These are phyloP conservation scores for Trichosporon asahii DNA, from an alignment of 1,284 basidiomycete genomes.

Conservation along the genomic window DNA sequence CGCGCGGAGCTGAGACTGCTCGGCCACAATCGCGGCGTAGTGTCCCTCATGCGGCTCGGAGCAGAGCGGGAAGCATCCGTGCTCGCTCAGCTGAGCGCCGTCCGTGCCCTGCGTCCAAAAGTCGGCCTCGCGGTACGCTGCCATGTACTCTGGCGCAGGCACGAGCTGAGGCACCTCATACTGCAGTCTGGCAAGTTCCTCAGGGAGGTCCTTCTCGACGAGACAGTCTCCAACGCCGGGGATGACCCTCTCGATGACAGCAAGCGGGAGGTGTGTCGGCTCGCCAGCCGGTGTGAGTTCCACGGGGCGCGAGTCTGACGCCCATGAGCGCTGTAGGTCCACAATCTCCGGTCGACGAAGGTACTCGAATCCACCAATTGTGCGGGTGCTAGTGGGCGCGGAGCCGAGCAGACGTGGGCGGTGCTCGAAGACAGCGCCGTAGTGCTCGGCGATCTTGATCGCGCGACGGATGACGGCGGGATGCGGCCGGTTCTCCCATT, in stretches of 20 bases:
- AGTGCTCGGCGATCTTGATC: conserved; percentile 16
- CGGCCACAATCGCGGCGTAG: conserved; percentile 10
- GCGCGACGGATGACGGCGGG: conserved; percentile 16
- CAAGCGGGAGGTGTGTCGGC: background rate
- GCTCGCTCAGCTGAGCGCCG: background rate
- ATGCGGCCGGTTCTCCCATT: conserved; percentile 13
- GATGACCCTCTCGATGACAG: conserved; percentile 7
- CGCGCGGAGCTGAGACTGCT: conserved; percentile 14
- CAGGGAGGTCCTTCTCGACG: background rate
- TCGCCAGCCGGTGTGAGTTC: background rate
- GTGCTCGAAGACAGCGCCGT: conserved; percentile 16
- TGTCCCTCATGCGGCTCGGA: conserved; percentile 5
- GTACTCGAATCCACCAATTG: conserved; percentile 19
- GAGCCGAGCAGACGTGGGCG: background rate
- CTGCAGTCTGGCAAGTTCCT: background rate
- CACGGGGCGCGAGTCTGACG: background rate
- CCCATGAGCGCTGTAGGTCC: conserved; percentile 17
- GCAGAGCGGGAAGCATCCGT: conserved; percentile 19
- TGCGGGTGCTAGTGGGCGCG: background rate
- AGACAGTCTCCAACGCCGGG: conserved; percentile 10
- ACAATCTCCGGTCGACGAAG: conserved; percentile 17
- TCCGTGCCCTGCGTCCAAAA: conserved; percentile 15
- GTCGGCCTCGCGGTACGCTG: conserved; percentile 1
- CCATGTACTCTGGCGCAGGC: conserved; percentile 8
- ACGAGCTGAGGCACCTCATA: background rate